These are phyloP conservation scores for Bruguiera sexangula DNA, from an alignment of 345 rosid genomes.

Conservation along the genomic window DNA sequence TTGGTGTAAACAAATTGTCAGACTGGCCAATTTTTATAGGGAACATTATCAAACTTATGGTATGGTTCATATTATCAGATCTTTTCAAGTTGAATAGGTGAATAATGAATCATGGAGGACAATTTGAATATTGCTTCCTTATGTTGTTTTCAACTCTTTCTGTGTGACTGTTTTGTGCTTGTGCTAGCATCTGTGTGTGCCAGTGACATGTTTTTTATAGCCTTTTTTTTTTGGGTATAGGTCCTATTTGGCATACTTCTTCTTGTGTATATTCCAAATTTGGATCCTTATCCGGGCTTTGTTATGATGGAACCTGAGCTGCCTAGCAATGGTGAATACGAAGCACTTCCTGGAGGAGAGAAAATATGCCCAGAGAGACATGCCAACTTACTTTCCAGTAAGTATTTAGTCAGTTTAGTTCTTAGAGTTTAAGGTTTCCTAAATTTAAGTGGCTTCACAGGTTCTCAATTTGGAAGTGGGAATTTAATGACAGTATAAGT, in stretches of 20 bases:
- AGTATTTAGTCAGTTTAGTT: constrained; percentile 1
- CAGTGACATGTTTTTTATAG: not conserved
- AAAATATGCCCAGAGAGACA: constrained; percentile 33
- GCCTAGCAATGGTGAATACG: constrained; percentile 22
- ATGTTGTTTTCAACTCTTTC: not conserved
- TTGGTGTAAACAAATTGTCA: no score
- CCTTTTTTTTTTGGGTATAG: constrained; percentile 9
- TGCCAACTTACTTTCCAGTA: constrained; percentile 27
- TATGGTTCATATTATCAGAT: no score
- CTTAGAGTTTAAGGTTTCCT: not conserved
- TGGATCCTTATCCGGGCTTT: constrained; percentile 31
- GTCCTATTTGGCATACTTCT: constrained; percentile 29
- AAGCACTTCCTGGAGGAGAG: constrained; percentile 28
- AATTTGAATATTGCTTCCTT: not conserved
- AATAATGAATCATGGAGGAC: not conserved
- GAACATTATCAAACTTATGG: no score
- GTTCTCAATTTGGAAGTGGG: not conserved
- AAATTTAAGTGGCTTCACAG: not conserved
- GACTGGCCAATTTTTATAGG: no score
- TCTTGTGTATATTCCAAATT: constrained; percentile 22
- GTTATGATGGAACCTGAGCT: constrained; percentile 19
- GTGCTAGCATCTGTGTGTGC: not conserved
- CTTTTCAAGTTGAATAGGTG: not conserved
- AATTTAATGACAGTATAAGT: not conserved
- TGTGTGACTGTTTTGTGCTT: not conserved